Conservation (phyloP, 2,329 filamentous ascomycete species). For the Fusarium fujikuroi region DNA sequence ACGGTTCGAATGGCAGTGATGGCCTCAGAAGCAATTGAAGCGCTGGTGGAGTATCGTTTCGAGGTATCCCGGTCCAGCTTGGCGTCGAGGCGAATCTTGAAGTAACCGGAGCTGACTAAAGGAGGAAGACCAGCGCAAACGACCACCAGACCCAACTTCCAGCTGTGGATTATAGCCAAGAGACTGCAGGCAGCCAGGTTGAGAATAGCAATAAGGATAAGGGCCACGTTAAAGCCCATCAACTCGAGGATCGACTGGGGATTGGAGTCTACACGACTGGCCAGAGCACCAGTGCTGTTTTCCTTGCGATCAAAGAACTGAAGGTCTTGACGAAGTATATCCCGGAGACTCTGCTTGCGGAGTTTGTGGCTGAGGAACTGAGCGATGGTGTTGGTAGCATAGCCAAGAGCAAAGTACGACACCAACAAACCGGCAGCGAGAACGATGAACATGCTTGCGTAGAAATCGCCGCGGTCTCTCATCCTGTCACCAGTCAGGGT, state of each 20-base stretch:
- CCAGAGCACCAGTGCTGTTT: constrained; percentile 53
- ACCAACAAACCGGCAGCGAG: constrained; percentile 58
- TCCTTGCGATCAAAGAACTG: constrained; percentile 56
- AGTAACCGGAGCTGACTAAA: constrained; percentile 50
- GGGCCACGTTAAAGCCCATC: constrained; percentile 55
- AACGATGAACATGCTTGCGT: constrained; percentile 65
- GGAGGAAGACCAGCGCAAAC: constrained; percentile 55
- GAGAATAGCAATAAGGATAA: constrained; percentile 52
- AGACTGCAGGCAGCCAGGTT: constrained; percentile 53
- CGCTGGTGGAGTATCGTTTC: constrained; percentile 50
- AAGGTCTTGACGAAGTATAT: constrained; percentile 54
- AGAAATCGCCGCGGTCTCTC: constrained; percentile 60
- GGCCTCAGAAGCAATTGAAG: constrained; percentile 57
- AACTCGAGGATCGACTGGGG: constrained; percentile 55
- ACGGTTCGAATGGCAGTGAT: constrained; percentile 54
- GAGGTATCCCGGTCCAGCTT: constrained; percentile 52
- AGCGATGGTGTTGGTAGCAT: constrained; percentile 47
- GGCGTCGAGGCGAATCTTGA: constrained; percentile 54
- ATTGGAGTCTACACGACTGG: constrained; percentile 51
- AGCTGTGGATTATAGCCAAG: constrained; percentile 57
- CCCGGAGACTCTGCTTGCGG: constrained; percentile 41
- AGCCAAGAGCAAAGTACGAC: constrained; percentile 56
- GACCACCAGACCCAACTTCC: constrained; percentile 62
- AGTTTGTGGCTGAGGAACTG: constrained; percentile 45
- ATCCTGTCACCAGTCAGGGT: constrained; percentile 47